Evolutionary conservation across 2,329 filamentous ascomycete species (phyloP), one percentile per base, ranked within the genome.

Genomic region (Beauveria sp.): DNA sequence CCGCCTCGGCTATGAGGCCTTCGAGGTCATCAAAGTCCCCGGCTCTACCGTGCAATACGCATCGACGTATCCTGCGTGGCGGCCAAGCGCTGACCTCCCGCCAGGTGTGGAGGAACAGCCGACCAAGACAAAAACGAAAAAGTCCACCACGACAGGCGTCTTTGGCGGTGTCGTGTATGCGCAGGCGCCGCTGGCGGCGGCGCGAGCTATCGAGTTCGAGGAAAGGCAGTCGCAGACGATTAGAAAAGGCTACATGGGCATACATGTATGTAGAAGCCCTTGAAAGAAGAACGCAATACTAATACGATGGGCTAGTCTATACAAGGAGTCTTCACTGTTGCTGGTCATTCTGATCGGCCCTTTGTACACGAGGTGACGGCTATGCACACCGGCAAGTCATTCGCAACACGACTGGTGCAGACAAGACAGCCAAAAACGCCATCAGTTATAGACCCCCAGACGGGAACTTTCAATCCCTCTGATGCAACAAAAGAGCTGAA

Each of bases 321-420:
- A 24, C 79, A 84, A 66, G 82, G 81, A 9, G 81, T 78, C 66
- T 86, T 85, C 67, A 80, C 80, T 2, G 75, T 78, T 24, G 72
- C 74, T 0, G 82, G 79, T 5, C 68, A 73, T 5, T 62, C 67
- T 1, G 78, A 83, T 63, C 76, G 81, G 2, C 82, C 83, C 2
- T 84, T 81, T 65, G 69, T 85, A 57, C 83, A 82, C 68, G 74
- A 77, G 26, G 78, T 83, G 3, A 73, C 74, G 2, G 70, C 73
- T 5, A 65, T 83, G 2, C 72, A 77, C 26, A 72, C 76, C 3
- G 78, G 79, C 12, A 75, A 77, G 38, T 77, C 76, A 9, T 83
- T 84, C 63, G 73, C 74, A 50, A 83, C 81, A 18, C 70, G 79
- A 6, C 70, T 78, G 2, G 78, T 85, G 45, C 79, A 75, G 7